Evolutionary conservation across 495 filamentous ascomycete species (phyloP).

Genomic region (Penicillium nucicola): DNA sequence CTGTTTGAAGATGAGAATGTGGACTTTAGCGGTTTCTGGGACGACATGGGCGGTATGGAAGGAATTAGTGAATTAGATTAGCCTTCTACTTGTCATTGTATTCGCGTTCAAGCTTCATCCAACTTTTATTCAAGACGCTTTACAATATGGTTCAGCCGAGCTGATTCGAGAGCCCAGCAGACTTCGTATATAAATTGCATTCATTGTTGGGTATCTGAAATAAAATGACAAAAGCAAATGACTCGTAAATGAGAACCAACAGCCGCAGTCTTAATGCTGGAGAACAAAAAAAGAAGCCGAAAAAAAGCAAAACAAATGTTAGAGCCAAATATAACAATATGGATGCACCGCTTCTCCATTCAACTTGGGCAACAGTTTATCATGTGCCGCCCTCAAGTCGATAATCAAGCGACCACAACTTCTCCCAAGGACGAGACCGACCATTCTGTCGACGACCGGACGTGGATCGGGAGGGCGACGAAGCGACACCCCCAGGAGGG

Average conservation of each 20-base stretch:
- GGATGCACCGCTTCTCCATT: background rate
- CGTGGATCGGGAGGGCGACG: slow-evolving; percentile 19
- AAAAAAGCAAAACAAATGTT: slow-evolving; percentile 8
- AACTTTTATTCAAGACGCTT: no score
- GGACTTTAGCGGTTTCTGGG: slow-evolving; percentile 75
- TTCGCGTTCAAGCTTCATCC: background rate
- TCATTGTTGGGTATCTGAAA: slow-evolving; percentile 31
- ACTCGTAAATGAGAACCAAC: background rate
- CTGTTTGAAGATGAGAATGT: slow-evolving; percentile 69
- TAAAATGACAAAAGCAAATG: slow-evolving; percentile 11
- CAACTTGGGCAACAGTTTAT: slow-evolving; percentile 3
- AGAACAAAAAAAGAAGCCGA: slow-evolving; percentile 6
- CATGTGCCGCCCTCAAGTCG: slow-evolving; percentile 34
- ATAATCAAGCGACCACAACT: slow-evolving; percentile 50
- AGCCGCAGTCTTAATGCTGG: background rate
- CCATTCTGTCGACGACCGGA: slow-evolving; percentile 22
- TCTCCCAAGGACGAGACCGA: slow-evolving; percentile 49
- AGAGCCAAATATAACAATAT: slow-evolving; percentile 1
- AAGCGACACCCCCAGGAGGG: slow-evolving; percentile 4
- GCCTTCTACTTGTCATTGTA: background rate
- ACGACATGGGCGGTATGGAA: slow-evolving; percentile 65
- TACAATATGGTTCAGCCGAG: no score
- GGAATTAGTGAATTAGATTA: slow-evolving; percentile 36
- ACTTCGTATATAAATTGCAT: slow-evolving; percentile 13
- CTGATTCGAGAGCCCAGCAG: no score